phyloP scores from a whole-genome alignment of 2,329 filamentous ascomycete genomes.

The Ramularia endophylla region DNA sequence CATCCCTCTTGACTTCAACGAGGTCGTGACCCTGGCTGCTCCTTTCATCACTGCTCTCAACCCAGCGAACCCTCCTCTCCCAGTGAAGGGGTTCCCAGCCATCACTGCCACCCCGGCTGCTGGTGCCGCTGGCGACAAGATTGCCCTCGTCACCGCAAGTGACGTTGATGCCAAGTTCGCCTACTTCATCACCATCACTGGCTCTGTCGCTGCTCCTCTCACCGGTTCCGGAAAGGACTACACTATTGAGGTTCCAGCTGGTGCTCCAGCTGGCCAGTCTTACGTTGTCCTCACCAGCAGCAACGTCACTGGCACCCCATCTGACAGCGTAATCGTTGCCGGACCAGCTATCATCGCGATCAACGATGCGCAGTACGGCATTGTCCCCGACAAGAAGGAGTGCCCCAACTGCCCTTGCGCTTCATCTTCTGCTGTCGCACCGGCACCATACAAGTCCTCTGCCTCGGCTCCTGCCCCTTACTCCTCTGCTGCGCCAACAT shows the following conservation, averaged over 20 bases:
- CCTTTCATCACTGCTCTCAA: slow-evolving; percentile 52
- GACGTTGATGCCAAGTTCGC: slow-evolving; percentile 16
- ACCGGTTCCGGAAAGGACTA: slow-evolving; percentile 15
- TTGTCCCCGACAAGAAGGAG: neutral
- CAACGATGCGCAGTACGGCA: slow-evolving; percentile 11
- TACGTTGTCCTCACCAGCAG: slow-evolving; percentile 24
- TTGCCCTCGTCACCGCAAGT: slow-evolving; percentile 18
- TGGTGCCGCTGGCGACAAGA: slow-evolving; percentile 11
- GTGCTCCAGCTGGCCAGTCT: slow-evolving; percentile 21
- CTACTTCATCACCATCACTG: slow-evolving; percentile 23
- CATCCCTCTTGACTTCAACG: slow-evolving; percentile 51
- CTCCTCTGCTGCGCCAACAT: no score
- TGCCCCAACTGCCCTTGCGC: no score
- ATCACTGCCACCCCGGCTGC: slow-evolving; percentile 13
- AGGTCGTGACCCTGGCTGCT: slow-evolving; percentile 59
- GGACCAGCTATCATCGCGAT: slow-evolving; percentile 24
- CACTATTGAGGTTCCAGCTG: slow-evolving; percentile 11
- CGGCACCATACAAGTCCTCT: no score
- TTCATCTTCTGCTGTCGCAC: no score
- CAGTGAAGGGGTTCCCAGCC: slow-evolving; percentile 45
- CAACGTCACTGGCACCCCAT: slow-evolving; percentile 8
- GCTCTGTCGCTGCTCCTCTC: slow-evolving; percentile 19
- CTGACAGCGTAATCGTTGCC: slow-evolving; percentile 26
- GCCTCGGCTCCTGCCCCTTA: no score
- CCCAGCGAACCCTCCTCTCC: slow-evolving; percentile 34